Base-by-base conservation (phyloP, 768 basidiomycete genomes). In the Boletus rubescentipes region DNA sequence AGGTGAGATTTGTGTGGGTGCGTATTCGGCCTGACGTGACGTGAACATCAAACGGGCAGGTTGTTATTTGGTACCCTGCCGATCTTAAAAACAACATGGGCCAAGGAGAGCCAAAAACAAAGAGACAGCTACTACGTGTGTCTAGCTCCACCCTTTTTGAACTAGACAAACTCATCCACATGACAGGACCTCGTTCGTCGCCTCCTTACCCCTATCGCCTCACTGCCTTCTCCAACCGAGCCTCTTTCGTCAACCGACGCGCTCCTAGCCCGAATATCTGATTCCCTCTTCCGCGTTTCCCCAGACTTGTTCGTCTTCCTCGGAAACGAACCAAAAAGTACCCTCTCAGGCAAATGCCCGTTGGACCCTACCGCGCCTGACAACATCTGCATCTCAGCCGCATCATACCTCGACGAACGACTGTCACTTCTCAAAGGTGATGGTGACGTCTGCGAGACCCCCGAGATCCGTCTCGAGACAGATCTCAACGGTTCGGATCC, bases 81-180 rank as follows among this genome's bases (percentile, higher is more conserved):
- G 0, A 63, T 72, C 1, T 65, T 78, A 44, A 89, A 87, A 65
- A 62, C 77, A 5, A 72, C 73, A 8, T 89, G 88, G 89, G 67
- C 70, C n/a, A 69, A 64, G 34, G 85, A 87, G 54, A 73, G 76
- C 39, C 64, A 67, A 36, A 83, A 82, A 58, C 86, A 86, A 63
- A 74, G 89, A 48, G 82, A 85, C 38, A 79, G 77, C 54, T 91
- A 91, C 65, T 91, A 91, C 67, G 89, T 90, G 59, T 38, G 83
- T 73, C 42, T n/a, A 12, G 42, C 18, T 37, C 5, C 12, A 38
- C 14, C 1, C 23, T n/a, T 37, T 40, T 1, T 15, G 20, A 34
- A 43, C 10, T 12, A 3, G 31, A 14, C 50, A 56, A 65, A 14
- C 43, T 64, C 9, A 60, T 45, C 51, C 61, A 34, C 30, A 26